These are phyloP conservation scores for Penstemon newberryi DNA, from an alignment of 257 asterid genomes.

Conservation along the genomic window DNA sequence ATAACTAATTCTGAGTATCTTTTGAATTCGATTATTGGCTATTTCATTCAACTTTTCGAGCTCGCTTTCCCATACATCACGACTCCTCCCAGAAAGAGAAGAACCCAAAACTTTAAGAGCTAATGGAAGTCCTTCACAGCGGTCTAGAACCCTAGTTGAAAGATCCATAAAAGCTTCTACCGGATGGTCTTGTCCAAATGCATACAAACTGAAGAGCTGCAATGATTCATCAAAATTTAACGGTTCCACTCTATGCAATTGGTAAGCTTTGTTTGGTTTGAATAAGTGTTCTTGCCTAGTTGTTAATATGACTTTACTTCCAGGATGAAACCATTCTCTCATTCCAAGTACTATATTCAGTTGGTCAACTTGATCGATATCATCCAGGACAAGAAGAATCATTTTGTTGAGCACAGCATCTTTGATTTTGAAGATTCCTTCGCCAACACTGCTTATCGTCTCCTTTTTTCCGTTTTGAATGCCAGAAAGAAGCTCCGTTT, in stretches of 20 bases:
- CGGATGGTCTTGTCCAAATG: not conserved
- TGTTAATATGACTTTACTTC: constrained; percentile 22
- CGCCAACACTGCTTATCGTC: constrained; percentile 10
- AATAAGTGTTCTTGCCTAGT: constrained; percentile 4
- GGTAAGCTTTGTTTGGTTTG: not conserved
- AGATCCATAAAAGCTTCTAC: not conserved
- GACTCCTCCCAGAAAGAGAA: not conserved
- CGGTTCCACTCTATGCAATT: not conserved
- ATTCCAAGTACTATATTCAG: not conserved
- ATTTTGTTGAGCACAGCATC: constrained; percentile 17
- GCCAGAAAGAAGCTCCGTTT: constrained; percentile 13
- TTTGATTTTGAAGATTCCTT: not conserved
- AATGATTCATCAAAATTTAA: not conserved
- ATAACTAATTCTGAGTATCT: constrained; percentile 1
- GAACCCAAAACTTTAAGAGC: constrained; percentile 12
- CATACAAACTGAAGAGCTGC: constrained; percentile 4
- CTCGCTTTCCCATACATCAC: not conserved
- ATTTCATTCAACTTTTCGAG: not conserved
- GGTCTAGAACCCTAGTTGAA: not conserved
- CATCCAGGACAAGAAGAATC: constrained; percentile 21
- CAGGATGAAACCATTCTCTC: constrained; percentile 9
- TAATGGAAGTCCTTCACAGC: constrained; percentile 17
- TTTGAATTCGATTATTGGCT: constrained; percentile 1
- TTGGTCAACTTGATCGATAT: not conserved
- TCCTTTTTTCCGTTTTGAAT: constrained; percentile 7